Base-by-base conservation (phyloP, 1,284 basidiomycete genomes). In the Pseudomicrostroma phylloplanum region DNA sequence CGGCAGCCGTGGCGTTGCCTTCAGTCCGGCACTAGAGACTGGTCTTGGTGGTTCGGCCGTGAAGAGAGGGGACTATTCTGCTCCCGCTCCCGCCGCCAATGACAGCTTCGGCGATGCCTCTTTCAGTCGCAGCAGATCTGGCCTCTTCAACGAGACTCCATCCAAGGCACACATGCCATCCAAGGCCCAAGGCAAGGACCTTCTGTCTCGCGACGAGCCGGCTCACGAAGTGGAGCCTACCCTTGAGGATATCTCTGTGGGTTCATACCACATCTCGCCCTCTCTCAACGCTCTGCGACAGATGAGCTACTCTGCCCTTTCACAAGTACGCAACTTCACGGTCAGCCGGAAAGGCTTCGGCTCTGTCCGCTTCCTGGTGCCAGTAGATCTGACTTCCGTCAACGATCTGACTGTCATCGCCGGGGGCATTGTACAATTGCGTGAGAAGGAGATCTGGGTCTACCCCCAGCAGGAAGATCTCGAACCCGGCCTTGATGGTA, bases 311-410 rank as follows among this genome's bases (percentile, higher is more conserved):
- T 65, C 69, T 40, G 85, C 91, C 70, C 83, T 98, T 19, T 87
- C 88, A 73, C 81, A 85, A 56, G 80, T 86, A 1, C 73, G 79
- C 54, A 86, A 87, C 73, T 88, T 99, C 69, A 84, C 89, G 26
- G 92, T 96, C 48, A 92, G 92, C 9, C 88, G 96, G 40, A 85
- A 88, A 62, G 92, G 92, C 53, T 96, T 88, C 72, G 94, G 96
- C 55, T 85, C 92, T 79, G 88, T 98, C 70, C 85, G 86, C 51
- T 98, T 96, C 84, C 82, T 92, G 54, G 88, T 92, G 64, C 74
- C 73, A 7, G 94, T 98, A 61, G 92, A 98, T 78, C 85, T 98
- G 61, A 96, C 92, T 19, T 87, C 88, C 23, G 83, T 96, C 57
- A 83, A 87, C 19, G 89, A 88, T 72, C 85, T 98, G 53, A 85